Percentiles rank a stretch among this genome's conserved stretches.
These are phyloP conservation scores for Alternaria tenuissima DNA, from an alignment of 2,329 filamentous ascomycete species.

Conservation along the genomic window DNA sequence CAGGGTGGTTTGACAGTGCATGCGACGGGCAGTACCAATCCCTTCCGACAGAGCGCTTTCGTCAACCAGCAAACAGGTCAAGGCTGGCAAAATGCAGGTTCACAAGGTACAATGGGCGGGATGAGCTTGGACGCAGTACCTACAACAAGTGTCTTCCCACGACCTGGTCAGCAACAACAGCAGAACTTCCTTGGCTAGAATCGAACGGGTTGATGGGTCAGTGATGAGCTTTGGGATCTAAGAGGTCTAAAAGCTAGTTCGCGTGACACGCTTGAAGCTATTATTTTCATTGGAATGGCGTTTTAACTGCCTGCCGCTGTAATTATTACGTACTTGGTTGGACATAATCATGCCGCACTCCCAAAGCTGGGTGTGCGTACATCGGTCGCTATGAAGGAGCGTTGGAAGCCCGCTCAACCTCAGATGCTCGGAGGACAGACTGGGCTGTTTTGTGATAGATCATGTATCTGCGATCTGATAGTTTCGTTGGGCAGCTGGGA, in stretches of 20 bases:
- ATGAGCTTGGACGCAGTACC: constrained; percentile 76
- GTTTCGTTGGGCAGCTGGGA: neutral
- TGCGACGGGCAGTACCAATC: constrained; percentile 89
- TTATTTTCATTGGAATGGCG: constrained; percentile 9
- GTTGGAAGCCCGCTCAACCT: constrained; percentile 2
- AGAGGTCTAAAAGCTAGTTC: neutral
- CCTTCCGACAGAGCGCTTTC: constrained; percentile 90
- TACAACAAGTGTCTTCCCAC: constrained; percentile 85
- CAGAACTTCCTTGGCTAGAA: constrained; percentile 42
- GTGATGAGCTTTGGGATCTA: neutral
- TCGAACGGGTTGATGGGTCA: neutral
- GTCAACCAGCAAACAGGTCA: constrained; percentile 87
- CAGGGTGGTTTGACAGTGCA: constrained; percentile 66
- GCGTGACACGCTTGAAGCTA: neutral
- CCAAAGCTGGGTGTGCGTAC: neutral
- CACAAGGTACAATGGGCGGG: constrained; percentile 79
- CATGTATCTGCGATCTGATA: constrained; percentile 7
- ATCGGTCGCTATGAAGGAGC: neutral
- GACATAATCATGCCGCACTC: constrained; percentile 5
- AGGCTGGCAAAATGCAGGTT: constrained; percentile 81
- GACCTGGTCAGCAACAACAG: constrained; percentile 65
- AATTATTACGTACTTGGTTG: constrained; percentile 6
- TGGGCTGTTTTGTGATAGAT: constrained; percentile 16
- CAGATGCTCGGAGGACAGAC: constrained; percentile 2
- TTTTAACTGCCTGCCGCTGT: constrained; percentile 6